These are phyloP conservation scores for Madurella mycetomatis DNA, from an alignment of 2,329 filamentous ascomycete genomes.

Conservation along the genomic window DNA sequence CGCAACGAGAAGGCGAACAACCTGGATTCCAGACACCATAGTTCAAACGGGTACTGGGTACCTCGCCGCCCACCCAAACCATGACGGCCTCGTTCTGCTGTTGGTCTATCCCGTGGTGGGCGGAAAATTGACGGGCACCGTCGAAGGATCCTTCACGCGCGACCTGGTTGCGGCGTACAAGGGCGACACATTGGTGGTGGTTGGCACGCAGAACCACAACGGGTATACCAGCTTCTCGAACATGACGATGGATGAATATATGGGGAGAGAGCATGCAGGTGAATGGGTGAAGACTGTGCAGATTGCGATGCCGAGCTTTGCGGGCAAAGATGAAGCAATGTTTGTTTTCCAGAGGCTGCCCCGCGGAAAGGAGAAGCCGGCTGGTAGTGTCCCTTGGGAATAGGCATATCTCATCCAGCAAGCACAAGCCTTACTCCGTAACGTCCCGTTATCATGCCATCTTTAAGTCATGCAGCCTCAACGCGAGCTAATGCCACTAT, in stretches of 20 bases:
- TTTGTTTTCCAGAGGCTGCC: constrained; percentile 58
- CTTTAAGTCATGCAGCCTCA: too few species aligned
- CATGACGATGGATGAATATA: constrained; percentile 62
- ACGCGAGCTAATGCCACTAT: background rate
- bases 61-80: constrained; percentile 24
- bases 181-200: constrained; percentile 63
- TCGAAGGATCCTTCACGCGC: constrained; percentile 61
- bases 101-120: constrained; percentile 71
- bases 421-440: too few species aligned
- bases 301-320: constrained; percentile 67
- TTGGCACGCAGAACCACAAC: constrained; percentile 70
- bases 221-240: constrained; percentile 67
- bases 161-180: constrained; percentile 56
- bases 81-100: constrained; percentile 55
- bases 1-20: constrained; percentile 47
- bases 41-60: constrained; percentile 40
- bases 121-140: constrained; percentile 58
- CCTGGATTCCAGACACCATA: constrained; percentile 66
- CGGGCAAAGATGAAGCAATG: constrained; percentile 71
- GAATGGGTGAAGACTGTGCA: constrained; percentile 57
- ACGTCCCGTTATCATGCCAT: too few species aligned
- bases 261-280: constrained; percentile 50
- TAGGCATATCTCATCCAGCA: too few species aligned
- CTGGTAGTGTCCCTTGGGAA: too few species aligned
- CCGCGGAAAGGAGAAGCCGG: background rate